These are phyloP conservation scores for Diaporthe citrichinensis DNA, from an alignment of 2,329 filamentous ascomycete species.

Conservation along the genomic window DNA sequence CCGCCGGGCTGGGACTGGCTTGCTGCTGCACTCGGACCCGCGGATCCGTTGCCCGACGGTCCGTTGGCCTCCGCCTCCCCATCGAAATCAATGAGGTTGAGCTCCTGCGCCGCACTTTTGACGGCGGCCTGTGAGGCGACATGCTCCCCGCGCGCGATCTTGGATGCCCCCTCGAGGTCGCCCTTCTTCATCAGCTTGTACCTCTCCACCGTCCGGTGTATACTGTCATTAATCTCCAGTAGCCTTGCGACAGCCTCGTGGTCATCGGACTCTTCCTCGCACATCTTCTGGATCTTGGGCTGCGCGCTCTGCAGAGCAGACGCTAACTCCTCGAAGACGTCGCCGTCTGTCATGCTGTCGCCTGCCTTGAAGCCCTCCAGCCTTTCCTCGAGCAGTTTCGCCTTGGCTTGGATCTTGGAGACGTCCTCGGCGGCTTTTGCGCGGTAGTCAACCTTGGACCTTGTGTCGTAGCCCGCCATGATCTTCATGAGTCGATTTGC, in stretches of 20 bases:
- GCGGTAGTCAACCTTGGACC: constrained; percentile 96
- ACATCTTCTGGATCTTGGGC: constrained; percentile 99
- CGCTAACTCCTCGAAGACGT: constrained; percentile 86
- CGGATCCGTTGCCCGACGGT: constrained; percentile 48
- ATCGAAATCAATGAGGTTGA: constrained; percentile 95
- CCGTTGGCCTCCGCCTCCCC: constrained; percentile 70
- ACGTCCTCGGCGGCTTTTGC: constrained; percentile 98
- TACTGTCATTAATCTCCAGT: constrained; percentile 98
- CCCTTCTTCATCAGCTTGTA: constrained; percentile 98
- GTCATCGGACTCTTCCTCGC: constrained; percentile 97
- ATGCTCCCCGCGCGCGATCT: constrained; percentile 83
- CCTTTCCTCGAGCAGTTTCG: constrained; percentile 91
- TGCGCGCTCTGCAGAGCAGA: constrained; percentile 92
- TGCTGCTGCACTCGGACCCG: constrained; percentile 50
- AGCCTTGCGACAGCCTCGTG: constrained; percentile 95
- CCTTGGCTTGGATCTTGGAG: constrained; percentile 94
- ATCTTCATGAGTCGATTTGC: constrained; percentile 99
- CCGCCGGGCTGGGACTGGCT: constrained; percentile 68
- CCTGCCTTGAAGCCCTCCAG: constrained; percentile 86
- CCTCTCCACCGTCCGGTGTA: constrained; percentile 94
- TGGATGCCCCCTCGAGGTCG: constrained; percentile 85
- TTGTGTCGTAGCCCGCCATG: constrained; percentile 97
- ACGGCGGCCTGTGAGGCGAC: constrained; percentile 58
- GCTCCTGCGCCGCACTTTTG: constrained; percentile 77
- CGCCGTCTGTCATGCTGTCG: constrained; percentile 79